A percentile compares a stretch with the other conserved stretches of the same genome.
These are phyloP conservation scores for Fusarium sp. DNA, from an alignment of 2,329 filamentous ascomycete species.

Conservation along the genomic window DNA sequence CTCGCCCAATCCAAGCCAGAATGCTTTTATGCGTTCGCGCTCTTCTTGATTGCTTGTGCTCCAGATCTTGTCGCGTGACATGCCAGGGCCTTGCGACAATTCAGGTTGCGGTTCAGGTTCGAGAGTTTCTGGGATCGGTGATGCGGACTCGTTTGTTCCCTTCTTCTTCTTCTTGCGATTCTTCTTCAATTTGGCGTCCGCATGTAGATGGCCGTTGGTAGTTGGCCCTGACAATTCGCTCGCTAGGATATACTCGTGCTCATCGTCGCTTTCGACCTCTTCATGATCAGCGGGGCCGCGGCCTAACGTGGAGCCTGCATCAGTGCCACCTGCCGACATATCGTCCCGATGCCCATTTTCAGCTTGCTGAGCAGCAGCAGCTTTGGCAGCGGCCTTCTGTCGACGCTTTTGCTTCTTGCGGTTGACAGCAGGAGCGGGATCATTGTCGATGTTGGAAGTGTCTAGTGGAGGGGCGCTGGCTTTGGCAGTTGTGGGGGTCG, in stretches of 20 bases:
- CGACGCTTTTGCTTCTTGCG: slow-evolving; percentile 96
- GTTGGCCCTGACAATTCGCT: slow-evolving; percentile 50
- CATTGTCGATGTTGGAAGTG: slow-evolving; percentile 47
- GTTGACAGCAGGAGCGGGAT: slow-evolving; percentile 74
- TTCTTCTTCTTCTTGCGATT: slow-evolving; percentile 80
- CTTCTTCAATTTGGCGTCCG: slow-evolving; percentile 68
- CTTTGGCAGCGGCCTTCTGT: slow-evolving; percentile 84
- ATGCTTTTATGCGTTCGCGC: slow-evolving; percentile 96
- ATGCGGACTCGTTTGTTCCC: slow-evolving; percentile 47
- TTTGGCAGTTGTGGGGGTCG: slow-evolving; percentile 63
- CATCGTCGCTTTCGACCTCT: slow-evolving; percentile 70
- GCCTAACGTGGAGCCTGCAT: slow-evolving; percentile 41
- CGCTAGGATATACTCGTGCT: slow-evolving; percentile 61
- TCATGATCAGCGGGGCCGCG: slow-evolving; percentile 61
- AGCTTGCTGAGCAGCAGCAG: slow-evolving; percentile 64
- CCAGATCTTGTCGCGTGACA: slow-evolving; percentile 92
- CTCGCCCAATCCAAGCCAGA: slow-evolving; percentile 95
- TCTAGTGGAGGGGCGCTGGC: slow-evolving; percentile 53
- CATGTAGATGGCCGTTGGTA: slow-evolving; percentile 51
- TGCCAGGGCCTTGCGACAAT: slow-evolving; percentile 57
- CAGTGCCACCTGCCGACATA: slow-evolving; percentile 41
- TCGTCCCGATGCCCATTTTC: slow-evolving; percentile 61
- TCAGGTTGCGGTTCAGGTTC: slow-evolving; percentile 47
- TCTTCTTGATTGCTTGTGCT: slow-evolving; percentile 96
- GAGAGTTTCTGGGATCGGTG: slow-evolving; percentile 37